Percentiles rank a stretch among this genome's conserved stretches.
Conservation (phyloP, 805 yeast genomes). For the Spencermartinsiella europaea region DNA sequence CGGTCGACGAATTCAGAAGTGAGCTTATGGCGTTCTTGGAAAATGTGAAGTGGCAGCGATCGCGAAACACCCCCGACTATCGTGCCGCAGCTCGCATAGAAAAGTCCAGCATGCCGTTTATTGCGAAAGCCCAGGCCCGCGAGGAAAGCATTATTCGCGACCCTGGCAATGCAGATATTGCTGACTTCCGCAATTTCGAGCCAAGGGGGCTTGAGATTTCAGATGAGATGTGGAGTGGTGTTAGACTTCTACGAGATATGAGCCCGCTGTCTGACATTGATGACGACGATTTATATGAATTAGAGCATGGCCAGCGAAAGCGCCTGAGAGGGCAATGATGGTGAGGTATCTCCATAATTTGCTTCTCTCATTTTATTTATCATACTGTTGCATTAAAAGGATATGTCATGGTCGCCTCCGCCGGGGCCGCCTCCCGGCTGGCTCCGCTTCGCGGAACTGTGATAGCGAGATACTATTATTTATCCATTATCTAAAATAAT, state of each 20-base stretch:
- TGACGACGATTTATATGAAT: conserved; percentile 9
- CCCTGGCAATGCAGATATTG: conserved; percentile 2
- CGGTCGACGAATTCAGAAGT: conserved; percentile 18
- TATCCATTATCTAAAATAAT: too few species aligned
- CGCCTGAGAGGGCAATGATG: background rate
- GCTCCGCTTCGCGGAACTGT: too few species aligned
- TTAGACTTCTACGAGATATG: conserved; percentile 13
- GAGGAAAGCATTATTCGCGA: conserved; percentile 1
- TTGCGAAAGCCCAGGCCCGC: background rate
- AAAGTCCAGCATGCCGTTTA: background rate
- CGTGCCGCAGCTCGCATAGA: background rate
- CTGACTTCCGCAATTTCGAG: conserved; percentile 27
- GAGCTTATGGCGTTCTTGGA: conserved; percentile 8
- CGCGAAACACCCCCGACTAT: background rate
- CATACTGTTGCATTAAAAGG: too few species aligned
- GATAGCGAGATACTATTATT: too few species aligned
- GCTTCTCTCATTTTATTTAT: background rate
- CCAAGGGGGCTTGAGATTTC: conserved; percentile 28
- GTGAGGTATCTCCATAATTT: too few species aligned
- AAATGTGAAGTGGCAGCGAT: background rate
- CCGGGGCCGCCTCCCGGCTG: too few species aligned
- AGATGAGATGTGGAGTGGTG: conserved; percentile 32
- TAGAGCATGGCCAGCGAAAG: conserved; percentile 6
- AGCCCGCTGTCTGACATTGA: conserved; percentile 17
- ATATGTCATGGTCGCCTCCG: too few species aligned